Conservation (phyloP, 2,329 filamentous ascomycete genomes). For the Ophiognomonia clavigignenti-juglandacearum region DNA sequence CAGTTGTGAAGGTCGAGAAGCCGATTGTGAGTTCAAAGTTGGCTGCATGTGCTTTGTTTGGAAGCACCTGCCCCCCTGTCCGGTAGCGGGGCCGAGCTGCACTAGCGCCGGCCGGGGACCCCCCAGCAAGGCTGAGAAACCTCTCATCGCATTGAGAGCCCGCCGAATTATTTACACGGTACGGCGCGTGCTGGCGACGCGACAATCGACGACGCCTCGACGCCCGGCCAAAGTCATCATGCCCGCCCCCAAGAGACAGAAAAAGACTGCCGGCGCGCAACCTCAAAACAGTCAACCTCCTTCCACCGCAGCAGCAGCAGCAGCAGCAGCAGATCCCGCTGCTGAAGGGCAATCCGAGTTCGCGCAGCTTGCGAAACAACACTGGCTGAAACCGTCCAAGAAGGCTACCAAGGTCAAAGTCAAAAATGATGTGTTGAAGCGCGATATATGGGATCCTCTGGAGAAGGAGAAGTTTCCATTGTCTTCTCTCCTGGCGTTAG, state of each 20-base stretch:
- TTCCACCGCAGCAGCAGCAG: constrained; percentile 63
- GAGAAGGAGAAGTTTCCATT: constrained; percentile 76
- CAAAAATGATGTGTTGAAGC: constrained; percentile 81
- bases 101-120: no score
- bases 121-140: no score
- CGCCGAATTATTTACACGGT: background rate
- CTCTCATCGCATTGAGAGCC: no score
- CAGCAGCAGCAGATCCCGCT: constrained; percentile 65
- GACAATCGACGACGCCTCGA: constrained; percentile 9
- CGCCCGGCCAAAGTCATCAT: constrained; percentile 31
- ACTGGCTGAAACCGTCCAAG: constrained; percentile 71
- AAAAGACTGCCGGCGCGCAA: constrained; percentile 43
- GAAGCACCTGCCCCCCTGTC: no score
- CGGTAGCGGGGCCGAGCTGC: no score
- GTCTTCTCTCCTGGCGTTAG: constrained; percentile 74
- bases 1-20: no score
- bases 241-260: constrained; percentile 57
- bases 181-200: no score
- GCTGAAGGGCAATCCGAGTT: constrained; percentile 59
- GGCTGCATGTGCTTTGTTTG: no score
- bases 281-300: constrained; percentile 41
- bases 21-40: no score
- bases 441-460: constrained; percentile 81
- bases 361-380: constrained; percentile 71
- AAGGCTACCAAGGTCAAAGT: constrained; percentile 63